Percentiles rank a stretch among this genome's conserved stretches.
phyloP scores from a whole-genome alignment of 192 early-diverging fungal genomes.

The Backusella tuberculispora region DNA sequence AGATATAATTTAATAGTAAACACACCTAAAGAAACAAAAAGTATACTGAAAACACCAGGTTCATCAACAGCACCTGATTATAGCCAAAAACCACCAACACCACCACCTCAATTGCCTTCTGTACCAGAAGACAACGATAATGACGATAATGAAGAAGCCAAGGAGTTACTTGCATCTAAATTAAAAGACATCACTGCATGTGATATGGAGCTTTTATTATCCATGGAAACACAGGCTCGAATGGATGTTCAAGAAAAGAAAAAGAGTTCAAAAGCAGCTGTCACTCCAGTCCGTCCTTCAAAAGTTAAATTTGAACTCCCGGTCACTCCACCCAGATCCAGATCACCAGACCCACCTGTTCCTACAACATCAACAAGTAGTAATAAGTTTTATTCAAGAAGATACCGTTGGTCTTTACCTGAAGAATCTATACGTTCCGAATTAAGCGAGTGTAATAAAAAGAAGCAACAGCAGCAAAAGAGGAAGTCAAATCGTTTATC shows the following conservation, averaged over 20 bases:
- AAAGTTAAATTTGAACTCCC: slow-evolving; percentile 38
- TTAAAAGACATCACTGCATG: slow-evolving; percentile 20
- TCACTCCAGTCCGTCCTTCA: slow-evolving; percentile 25
- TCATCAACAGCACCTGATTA: background rate
- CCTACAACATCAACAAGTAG: too few species aligned
- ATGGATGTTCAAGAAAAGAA: slow-evolving; percentile 33
- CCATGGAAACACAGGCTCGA: slow-evolving; percentile 36
- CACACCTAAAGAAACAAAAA: background rate
- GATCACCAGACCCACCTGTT: slow-evolving; percentile 18
- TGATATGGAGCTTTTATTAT: slow-evolving; percentile 35
- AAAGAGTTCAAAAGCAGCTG: slow-evolving; percentile 18
- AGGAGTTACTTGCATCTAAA: slow-evolving; percentile 9
- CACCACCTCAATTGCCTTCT: background rate
- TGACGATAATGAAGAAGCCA: background rate
- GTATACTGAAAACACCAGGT: background rate
- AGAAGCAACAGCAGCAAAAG: background rate
- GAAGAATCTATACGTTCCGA: slow-evolving; percentile 14
- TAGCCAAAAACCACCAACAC: background rate
- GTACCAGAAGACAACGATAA: background rate
- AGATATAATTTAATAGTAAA: background rate
- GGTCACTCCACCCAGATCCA: slow-evolving; percentile 29
- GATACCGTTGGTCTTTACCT: slow-evolving; percentile 10
- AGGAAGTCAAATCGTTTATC: slow-evolving; percentile 4
- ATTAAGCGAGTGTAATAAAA: background rate
- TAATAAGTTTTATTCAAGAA: background rate